Conservation (phyloP, 169 alveolate species). For the Prorocentrum cordatum region DNA sequence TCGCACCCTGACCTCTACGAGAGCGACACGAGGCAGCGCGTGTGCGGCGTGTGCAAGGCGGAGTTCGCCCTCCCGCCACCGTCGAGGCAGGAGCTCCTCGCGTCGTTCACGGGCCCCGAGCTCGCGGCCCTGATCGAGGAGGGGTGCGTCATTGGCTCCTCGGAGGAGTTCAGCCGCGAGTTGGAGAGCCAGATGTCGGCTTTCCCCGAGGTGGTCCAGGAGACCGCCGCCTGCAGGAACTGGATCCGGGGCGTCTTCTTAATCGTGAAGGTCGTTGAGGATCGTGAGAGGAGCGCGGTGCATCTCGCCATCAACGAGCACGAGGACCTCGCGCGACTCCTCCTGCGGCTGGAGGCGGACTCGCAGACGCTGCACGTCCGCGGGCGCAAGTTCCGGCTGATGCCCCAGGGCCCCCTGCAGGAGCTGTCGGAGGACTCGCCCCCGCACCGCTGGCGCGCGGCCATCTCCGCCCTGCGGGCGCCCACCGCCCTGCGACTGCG, state of each 20-base stretch:
- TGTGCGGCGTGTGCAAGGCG: conserved; percentile 55
- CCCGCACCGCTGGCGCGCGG: neutral
- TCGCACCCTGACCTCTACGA: conserved; percentile 47
- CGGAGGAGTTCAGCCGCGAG: conserved; percentile 46
- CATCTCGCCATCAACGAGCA: neutral
- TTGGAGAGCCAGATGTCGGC: conserved; percentile 42
- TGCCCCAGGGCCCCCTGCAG: neutral
- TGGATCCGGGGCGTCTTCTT: neutral
- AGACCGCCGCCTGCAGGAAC: too few relatives aligned
- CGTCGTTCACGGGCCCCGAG: conserved; percentile 59
- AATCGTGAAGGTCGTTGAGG: neutral
- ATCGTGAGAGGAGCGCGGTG: neutral
- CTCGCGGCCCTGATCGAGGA: conserved; percentile 66
- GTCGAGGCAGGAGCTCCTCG: conserved; percentile 23
- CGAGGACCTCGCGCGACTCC: neutral
- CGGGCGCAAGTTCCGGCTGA: neutral
- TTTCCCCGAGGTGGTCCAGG: too few relatives aligned
- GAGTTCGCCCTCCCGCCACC: conserved; percentile 53
- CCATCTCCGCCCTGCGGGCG: neutral
- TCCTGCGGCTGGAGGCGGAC: neutral
- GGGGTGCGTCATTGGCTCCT: conserved; percentile 62
- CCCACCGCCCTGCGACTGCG: neutral
- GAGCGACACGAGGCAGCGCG: conserved; percentile 44
- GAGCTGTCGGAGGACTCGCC: neutral
- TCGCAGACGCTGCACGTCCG: neutral